These are phyloP conservation scores for Reutealis trisperma DNA, from an alignment of 345 rosid genomes.

Conservation along the genomic window DNA sequence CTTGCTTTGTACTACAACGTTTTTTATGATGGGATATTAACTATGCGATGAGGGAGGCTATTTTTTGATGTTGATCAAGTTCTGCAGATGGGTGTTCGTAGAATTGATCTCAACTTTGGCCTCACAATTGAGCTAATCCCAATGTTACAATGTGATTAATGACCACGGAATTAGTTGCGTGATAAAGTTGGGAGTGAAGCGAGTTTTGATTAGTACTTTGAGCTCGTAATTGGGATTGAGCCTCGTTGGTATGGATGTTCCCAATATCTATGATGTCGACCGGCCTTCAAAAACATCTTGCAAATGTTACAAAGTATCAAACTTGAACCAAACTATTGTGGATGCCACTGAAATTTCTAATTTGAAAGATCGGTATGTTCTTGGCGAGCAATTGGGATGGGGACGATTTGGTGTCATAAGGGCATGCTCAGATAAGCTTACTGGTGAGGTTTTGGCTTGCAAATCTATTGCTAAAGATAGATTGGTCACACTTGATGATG, in stretches of 20 bases:
- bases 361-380: constrained; percentile 58
- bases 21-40: constrained; percentile 2
- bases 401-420: constrained; percentile 82
- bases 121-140: not conserved
- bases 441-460: constrained; percentile 62
- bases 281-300: constrained; percentile 34
- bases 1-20: not conserved
- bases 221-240: constrained; percentile 10
- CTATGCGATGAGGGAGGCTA: constrained; percentile 16
- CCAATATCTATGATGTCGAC: constrained; percentile 25
- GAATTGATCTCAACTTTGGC: constrained; percentile 5
- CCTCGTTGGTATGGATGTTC: constrained; percentile 53
- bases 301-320: constrained; percentile 50
- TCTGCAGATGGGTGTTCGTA: not conserved
- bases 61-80: not conserved
- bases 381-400: constrained; percentile 77
- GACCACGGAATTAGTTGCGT: constrained; percentile 14
- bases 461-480: constrained; percentile 68
- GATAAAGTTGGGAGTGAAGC: constrained; percentile 18
- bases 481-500: constrained; percentile 46
- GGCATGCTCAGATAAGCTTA: constrained; percentile 58
- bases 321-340: constrained; percentile 52
- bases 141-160: constrained; percentile 6
- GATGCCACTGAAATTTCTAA: constrained; percentile 53
- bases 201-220: constrained; percentile 16